Conservation (phyloP, 2,329 filamentous ascomycete species). For the Beauveria australis region DNA sequence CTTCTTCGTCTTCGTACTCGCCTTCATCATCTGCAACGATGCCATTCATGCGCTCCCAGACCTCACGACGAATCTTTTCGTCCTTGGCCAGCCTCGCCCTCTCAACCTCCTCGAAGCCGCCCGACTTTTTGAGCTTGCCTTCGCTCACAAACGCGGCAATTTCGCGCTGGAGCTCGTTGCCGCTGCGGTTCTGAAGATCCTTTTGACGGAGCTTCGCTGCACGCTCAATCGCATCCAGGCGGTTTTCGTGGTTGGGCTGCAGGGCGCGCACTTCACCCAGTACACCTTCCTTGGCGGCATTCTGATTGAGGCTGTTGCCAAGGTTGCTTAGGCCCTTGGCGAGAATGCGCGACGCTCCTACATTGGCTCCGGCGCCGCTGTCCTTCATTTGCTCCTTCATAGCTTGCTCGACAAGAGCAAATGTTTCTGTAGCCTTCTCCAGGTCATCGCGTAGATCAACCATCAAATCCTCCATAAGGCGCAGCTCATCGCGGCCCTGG, state of each 20-base stretch:
- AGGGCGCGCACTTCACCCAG: constrained; percentile 88
- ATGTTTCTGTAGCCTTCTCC: constrained; percentile 88
- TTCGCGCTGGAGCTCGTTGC: constrained; percentile 75
- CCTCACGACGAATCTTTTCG: constrained; percentile 75
- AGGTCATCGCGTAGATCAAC: constrained; percentile 89
- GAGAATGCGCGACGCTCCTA: constrained; percentile 46
- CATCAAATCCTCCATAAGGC: constrained; percentile 91
- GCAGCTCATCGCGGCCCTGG: constrained; percentile 88
- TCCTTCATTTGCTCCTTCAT: constrained; percentile 96
- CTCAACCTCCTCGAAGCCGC: constrained; percentile 90
- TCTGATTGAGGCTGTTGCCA: constrained; percentile 57
- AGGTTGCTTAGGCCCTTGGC: constrained; percentile 45
- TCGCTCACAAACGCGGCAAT: constrained; percentile 78
- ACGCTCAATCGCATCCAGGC: constrained; percentile 93
- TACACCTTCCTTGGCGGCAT: constrained; percentile 80
- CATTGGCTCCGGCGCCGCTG: constrained; percentile 42
- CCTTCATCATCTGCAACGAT: constrained; percentile 29
- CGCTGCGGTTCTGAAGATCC: constrained; percentile 70
- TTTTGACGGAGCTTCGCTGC: constrained; percentile 86
- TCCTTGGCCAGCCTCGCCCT: constrained; percentile 76
- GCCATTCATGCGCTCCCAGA: constrained; percentile 60
- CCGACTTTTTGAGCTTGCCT: constrained; percentile 90
- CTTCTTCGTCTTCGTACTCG: constrained; percentile 17
- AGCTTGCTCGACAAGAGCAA: constrained; percentile 90
- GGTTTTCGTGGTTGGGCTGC: constrained; percentile 86